A percentile compares a stretch with the other conserved stretches of the same genome.
Conservation (phyloP, 345 rosid species). For the Gossypium herbaceum region DNA sequence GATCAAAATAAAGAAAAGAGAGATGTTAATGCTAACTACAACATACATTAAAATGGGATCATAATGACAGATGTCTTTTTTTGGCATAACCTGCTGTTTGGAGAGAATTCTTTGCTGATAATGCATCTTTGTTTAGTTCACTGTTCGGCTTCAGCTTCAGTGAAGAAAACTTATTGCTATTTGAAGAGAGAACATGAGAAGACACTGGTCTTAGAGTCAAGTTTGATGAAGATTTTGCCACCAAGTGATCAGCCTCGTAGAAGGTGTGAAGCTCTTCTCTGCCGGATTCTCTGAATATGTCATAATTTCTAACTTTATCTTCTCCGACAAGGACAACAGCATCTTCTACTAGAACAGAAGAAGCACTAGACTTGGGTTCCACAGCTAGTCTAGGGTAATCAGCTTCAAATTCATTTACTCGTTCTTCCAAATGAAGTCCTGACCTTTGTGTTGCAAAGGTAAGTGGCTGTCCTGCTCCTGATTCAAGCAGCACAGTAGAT, state of each 20-base stretch:
- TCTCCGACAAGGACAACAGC: conserved; percentile 24
- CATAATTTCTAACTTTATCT: conserved; percentile 22
- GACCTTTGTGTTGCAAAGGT: conserved; percentile 23
- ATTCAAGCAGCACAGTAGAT: conserved; percentile 23
- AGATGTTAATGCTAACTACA: background rate
- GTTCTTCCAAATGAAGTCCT: conserved; percentile 28
- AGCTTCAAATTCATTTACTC: conserved; percentile 23
- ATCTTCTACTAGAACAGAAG: conserved; percentile 29
- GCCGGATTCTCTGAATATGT: conserved; percentile 33
- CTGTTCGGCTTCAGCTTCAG: conserved; percentile 40
- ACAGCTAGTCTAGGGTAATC: conserved; percentile 23
- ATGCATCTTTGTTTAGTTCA: conserved; percentile 25
- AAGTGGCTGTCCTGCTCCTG: conserved; percentile 38
- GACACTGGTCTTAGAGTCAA: conserved; percentile 34
- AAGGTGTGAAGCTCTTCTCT: conserved; percentile 65
- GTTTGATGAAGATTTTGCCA: conserved; percentile 28
- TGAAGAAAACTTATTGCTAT: conserved; percentile 38
- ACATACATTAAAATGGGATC: conserved; percentile 14
- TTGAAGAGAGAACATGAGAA: conserved; percentile 35
- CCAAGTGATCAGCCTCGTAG: conserved; percentile 38
- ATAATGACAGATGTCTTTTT: conserved; percentile 4
- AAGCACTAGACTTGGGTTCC: conserved; percentile 24
- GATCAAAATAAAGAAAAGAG: conserved; percentile 9
- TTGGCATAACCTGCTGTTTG: conserved; percentile 50
- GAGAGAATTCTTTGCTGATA: conserved; percentile 28